Conservation (phyloP, 208 protist genomes). For the Wallacemonas sp. region DNA sequence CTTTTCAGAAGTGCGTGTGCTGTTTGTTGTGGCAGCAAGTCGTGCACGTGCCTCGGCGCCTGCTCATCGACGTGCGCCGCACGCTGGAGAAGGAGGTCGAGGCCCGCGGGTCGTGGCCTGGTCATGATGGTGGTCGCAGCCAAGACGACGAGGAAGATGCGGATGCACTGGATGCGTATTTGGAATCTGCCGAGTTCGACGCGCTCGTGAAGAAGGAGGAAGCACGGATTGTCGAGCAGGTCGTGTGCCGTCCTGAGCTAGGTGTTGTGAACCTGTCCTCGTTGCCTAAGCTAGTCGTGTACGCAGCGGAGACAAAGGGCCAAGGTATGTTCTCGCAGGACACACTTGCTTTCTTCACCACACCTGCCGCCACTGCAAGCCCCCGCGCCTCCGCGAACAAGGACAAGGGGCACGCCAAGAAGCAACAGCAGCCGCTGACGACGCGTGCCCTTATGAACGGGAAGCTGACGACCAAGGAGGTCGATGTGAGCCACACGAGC, state of each 20-base stretch:
- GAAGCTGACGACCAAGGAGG: slow-evolving; percentile 67
- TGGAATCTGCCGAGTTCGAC: slow-evolving; percentile 39
- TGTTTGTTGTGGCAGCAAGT: slow-evolving; percentile 73
- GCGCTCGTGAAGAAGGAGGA: slow-evolving; percentile 36
- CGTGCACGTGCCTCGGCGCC: slow-evolving; percentile 31
- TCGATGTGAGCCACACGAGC: slow-evolving; percentile 56
- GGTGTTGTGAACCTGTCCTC: slow-evolving; percentile 69
- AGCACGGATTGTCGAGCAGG: slow-evolving; percentile 32
- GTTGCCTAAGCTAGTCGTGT: slow-evolving; percentile 51
- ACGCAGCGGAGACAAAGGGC: slow-evolving; percentile 36
- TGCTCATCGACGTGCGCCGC: slow-evolving; percentile 55
- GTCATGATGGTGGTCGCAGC: background rate
- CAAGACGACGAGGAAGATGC: slow-evolving; percentile 15
- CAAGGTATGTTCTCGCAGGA: slow-evolving; percentile 29
- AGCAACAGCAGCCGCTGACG: background rate
- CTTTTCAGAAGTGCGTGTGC: slow-evolving; percentile 64
- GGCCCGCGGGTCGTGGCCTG: background rate
- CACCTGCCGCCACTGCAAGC: no score
- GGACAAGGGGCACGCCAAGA: background rate
- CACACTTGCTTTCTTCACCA: slow-evolving; percentile 57
- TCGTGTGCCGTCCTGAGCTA: slow-evolving; percentile 39
- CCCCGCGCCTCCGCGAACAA: no score
- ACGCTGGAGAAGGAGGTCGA: slow-evolving; percentile 25
- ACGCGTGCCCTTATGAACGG: background rate
- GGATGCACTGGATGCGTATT: slow-evolving; percentile 39